Evolutionary conservation across 2,329 filamentous ascomycete species (phyloP).

Genomic region (Elsinoe perseae): DNA sequence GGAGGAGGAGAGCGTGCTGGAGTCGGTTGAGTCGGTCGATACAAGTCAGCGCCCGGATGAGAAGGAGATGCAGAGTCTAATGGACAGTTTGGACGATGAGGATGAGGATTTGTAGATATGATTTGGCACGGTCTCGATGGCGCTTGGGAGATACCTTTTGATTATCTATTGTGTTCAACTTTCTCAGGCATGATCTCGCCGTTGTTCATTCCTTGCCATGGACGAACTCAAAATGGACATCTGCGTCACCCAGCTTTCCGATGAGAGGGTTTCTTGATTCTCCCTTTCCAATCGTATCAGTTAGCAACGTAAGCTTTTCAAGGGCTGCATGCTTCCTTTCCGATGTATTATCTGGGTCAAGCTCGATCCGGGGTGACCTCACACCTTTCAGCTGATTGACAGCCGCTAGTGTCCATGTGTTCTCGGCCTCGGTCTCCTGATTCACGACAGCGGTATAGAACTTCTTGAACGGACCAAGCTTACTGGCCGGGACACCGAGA

Average conservation of each 20-base stretch:
- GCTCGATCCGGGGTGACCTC: neutral
- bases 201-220: neutral
- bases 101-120: constrained; percentile 18
- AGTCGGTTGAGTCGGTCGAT: constrained; percentile 16
- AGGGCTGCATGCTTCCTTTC: neutral
- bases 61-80: constrained; percentile 19
- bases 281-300: neutral
- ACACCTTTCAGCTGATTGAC: neutral
- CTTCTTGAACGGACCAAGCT: neutral
- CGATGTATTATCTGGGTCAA: neutral
- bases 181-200: neutral
- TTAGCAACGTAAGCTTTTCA: neutral
- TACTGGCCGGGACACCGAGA: neutral
- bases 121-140: neutral
- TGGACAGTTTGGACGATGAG: constrained; percentile 20
- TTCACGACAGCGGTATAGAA: neutral
- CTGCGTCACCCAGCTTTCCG: neutral
- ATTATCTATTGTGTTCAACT: neutral
- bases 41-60: constrained; percentile 18
- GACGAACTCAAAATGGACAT: neutral
- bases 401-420: neutral
- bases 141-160: constrained; percentile 13
- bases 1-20: constrained; percentile 11
- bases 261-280: neutral
- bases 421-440: neutral